These are phyloP conservation scores for Salvia splendens DNA, from an alignment of 257 asterid genomes.

Conservation along the genomic window DNA sequence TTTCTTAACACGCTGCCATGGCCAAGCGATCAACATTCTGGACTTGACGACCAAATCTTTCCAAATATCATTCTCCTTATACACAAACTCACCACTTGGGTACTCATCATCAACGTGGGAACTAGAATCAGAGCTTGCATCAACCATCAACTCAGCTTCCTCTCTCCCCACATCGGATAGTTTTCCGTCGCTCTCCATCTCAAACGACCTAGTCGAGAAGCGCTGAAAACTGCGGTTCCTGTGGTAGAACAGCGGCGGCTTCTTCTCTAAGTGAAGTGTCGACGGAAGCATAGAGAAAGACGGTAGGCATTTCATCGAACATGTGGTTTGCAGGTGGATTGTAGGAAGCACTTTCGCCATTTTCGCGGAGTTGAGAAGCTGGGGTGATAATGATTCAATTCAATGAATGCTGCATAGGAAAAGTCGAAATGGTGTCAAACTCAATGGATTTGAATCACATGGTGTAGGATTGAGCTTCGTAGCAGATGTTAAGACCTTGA, in stretches of 20 bases:
- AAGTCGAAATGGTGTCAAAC: background rate
- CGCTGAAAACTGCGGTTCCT: constrained; percentile 17
- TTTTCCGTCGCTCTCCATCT: constrained; percentile 44
- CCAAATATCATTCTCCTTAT: constrained; percentile 59
- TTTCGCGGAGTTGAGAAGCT: background rate
- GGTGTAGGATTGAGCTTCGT: constrained; percentile 36
- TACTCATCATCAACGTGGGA: constrained; percentile 41
- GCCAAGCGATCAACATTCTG: constrained; percentile 76
- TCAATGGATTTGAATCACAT: constrained; percentile 16
- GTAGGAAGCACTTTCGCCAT: constrained; percentile 46
- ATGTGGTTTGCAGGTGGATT: constrained; percentile 48
- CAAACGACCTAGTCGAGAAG: constrained; percentile 53
- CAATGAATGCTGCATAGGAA: background rate
- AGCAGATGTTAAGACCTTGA: background rate
- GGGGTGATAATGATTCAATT: background rate
- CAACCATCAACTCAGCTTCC: constrained; percentile 31
- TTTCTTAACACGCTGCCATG: constrained; percentile 92
- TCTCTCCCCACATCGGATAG: constrained; percentile 32
- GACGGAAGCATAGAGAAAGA: constrained; percentile 32
- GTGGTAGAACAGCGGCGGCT: constrained; percentile 22
- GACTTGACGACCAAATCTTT: constrained; percentile 64
- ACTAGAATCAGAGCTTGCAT: constrained; percentile 30
- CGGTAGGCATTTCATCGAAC: constrained; percentile 42
- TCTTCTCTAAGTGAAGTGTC: constrained; percentile 17
- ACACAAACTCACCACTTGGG: constrained; percentile 84